Evolutionary conservation across 2,329 filamentous ascomycete species (phyloP), one percentile per base, ranked within the genome.

Genomic region (Fusarium foetens): DNA sequence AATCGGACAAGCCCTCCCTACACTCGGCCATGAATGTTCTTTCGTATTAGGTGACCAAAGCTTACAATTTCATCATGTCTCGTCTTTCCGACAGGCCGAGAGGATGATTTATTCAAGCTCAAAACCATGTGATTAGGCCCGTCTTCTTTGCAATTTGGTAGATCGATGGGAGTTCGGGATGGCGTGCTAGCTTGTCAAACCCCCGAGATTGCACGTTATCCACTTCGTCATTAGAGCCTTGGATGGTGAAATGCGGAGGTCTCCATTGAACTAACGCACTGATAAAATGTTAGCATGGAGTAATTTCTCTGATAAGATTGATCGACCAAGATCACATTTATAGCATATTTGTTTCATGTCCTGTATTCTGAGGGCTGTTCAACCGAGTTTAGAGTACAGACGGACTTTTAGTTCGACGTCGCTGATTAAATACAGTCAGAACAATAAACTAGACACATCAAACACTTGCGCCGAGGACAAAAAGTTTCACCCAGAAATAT

Each of bases 181-280:
- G 64, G 33, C 64, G 64, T 66, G 64, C 62, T 58, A 42, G 49
- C 58, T 36, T 35, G 13, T 41, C 31, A 51, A 41, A 38, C 29
- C 43, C 59, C 59, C 35, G 17, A 25, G n/a, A 51, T 66, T 42
- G 16, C 31, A 13, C 39, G 49, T 23, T 65, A 39, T 65, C 63
- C 51, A 67, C 45, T 52, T 38, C 46, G 29, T 66, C 31, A 52
- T 43, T 10, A n/a, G 13, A 8, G 21, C 33, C 45, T 12, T 45
- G 5, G 6, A 36, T 66, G 27, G 6, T 33, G 33, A 27, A 49
- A 66, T 48, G 27, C 36, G 25, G 57, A 27, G 57, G n/a, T 59
- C 23, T 10, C 31, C 42, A 35, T 27, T 21, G 5, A 6, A 19
- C 7, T 33, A 52, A 17, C 10, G 5, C 29, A 9, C 0, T 8